Evolutionary conservation across 192 early-diverging fungal genomes (phyloP).

Genomic region (Podila minutissima): DNA sequence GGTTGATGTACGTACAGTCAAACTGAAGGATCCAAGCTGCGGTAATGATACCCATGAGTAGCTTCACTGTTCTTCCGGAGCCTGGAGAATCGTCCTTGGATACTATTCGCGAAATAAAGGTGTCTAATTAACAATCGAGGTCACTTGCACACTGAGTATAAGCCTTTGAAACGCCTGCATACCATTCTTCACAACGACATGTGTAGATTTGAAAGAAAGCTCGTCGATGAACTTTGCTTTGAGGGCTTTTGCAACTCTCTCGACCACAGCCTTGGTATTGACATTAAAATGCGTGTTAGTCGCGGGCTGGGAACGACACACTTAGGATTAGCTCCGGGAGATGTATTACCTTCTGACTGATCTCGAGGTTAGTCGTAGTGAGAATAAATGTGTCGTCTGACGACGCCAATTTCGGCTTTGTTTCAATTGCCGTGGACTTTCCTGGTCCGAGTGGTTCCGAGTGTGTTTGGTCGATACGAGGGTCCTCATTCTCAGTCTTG

Average conservation of each 20-base stretch:
- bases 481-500: background rate
- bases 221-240: constrained; percentile 18
- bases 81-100: constrained; percentile 14
- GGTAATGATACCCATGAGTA: constrained; percentile 22
- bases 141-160: too few relatives aligned
- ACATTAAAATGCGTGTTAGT: background rate
- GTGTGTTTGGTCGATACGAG: background rate
- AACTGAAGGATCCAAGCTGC: constrained; percentile 33
- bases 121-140: too few relatives aligned
- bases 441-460: background rate
- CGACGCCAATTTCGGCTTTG: constrained; percentile 13
- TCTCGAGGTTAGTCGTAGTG: constrained; percentile 17
- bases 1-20: constrained; percentile 19
- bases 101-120: too few relatives aligned
- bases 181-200: constrained; percentile 43
- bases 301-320: background rate
- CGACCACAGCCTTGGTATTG: constrained; percentile 17
- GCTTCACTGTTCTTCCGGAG: constrained; percentile 31
- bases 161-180: background rate
- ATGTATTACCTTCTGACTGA: constrained; percentile 21
- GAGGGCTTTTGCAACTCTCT: constrained; percentile 12
- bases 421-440: background rate
- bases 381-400: constrained; percentile 7
- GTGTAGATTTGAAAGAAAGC: constrained; percentile 8
- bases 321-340: background rate